Evolutionary conservation across 768 basidiomycete genomes (phyloP).

Genomic region (Lactifluus hygrophoroides): DNA sequence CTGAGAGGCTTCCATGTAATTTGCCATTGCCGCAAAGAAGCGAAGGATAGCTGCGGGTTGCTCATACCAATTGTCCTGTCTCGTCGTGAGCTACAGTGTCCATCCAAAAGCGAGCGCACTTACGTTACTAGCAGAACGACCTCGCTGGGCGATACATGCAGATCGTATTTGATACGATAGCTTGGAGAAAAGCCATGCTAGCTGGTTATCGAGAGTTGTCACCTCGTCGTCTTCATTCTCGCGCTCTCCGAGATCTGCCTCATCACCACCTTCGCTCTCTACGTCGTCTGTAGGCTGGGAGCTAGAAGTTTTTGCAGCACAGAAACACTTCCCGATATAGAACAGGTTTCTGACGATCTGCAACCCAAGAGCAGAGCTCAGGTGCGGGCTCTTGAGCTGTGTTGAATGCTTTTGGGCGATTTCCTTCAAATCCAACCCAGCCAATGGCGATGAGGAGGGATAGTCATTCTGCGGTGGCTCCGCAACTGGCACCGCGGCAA

Average conservation of each 20-base stretch:
- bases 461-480: slow-evolving; percentile 25
- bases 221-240: slow-evolving; percentile 4
- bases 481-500: slow-evolving; percentile 41
- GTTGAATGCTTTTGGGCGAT: slow-evolving; percentile 64
- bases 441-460: slow-evolving; percentile 22
- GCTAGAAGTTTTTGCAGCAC: slow-evolving; percentile 29
- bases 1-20: slow-evolving; percentile 49
- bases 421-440: slow-evolving; percentile 47
- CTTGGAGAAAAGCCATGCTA: slow-evolving; percentile 92
- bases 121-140: slow-evolving; percentile 40
- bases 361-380: slow-evolving; percentile 62
- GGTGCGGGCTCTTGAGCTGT: slow-evolving; percentile 74
- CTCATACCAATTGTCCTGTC: slow-evolving; percentile 72
- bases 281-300: slow-evolving; percentile 24
- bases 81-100: not conserved
- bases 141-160: slow-evolving; percentile 62
- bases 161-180: slow-evolving; percentile 81
- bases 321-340: slow-evolving; percentile 84
- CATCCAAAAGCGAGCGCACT: slow-evolving; percentile 20
- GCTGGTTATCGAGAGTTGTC: slow-evolving; percentile 34
- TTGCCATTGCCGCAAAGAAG: slow-evolving; percentile 91
- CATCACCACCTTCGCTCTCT: slow-evolving; percentile 24
- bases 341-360: slow-evolving; percentile 92
- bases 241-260: slow-evolving; percentile 8
- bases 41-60: slow-evolving; percentile 74